Evolutionary conservation across 2,329 filamentous ascomycete genomes (phyloP).

Genomic region (Cladobotryum mycophilum): DNA sequence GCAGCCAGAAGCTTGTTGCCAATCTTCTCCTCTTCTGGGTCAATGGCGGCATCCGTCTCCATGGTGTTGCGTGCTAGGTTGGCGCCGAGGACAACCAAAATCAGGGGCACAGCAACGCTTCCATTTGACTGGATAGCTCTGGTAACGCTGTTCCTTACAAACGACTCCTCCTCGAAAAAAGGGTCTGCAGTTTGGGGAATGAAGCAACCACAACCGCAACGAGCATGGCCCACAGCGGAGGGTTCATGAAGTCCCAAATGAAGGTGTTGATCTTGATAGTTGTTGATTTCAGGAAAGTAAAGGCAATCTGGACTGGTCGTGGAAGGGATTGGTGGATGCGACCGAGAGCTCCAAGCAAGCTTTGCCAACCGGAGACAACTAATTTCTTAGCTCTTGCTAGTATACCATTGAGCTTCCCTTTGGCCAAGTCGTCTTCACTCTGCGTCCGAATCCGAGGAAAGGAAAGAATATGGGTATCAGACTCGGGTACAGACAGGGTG

Average conservation of each 20-base stretch:
- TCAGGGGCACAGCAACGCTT: constrained; percentile 87
- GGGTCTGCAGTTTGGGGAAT: constrained; percentile 69
- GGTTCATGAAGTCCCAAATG: constrained; percentile 94
- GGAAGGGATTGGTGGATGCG: constrained; percentile 36
- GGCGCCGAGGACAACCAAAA: constrained; percentile 89
- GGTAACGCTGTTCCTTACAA: constrained; percentile 88
- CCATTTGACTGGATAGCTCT: constrained; percentile 79
- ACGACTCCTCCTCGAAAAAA: constrained; percentile 90
- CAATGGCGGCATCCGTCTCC: constrained; percentile 55
- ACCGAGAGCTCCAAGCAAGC: constrained; percentile 16
- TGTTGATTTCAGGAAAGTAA: constrained; percentile 26
- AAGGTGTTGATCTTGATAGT: constrained; percentile 52
- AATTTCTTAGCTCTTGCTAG: constrained; percentile 30
- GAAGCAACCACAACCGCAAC: constrained; percentile 86
- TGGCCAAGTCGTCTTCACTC: constrained; percentile 35
- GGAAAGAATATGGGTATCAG: constrained; percentile 50
- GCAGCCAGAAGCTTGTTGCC: constrained; percentile 77
- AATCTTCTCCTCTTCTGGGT: constrained; percentile 63
- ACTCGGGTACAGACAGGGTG: constrained; percentile 23
- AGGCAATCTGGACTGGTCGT: constrained; percentile 29
- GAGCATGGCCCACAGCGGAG: constrained; percentile 95
- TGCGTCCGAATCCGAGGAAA: constrained; percentile 51
- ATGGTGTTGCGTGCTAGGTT: constrained; percentile 91
- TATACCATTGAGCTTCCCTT: constrained; percentile 25
- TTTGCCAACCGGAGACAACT: constrained; percentile 19